Conservation (phyloP, 2,329 filamentous ascomycete genomes). For the Moelleriella libera region DNA sequence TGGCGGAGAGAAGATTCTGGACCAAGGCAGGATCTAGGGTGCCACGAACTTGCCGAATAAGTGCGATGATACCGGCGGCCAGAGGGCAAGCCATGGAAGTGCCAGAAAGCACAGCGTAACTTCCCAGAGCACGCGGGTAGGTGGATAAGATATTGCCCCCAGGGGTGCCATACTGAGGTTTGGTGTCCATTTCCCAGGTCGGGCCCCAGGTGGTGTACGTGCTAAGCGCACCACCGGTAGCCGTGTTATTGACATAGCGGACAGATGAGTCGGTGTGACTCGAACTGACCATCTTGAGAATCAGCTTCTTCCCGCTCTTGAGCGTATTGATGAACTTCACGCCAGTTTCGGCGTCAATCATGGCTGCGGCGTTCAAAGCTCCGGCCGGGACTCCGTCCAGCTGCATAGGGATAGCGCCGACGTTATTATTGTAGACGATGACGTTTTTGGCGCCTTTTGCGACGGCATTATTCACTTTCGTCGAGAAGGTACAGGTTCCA, state of each 20-base stretch:
- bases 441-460: conserved; percentile 44
- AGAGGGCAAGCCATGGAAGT: conserved; percentile 49
- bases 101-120: conserved; percentile 38
- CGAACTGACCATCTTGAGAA: conserved; percentile 28
- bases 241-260: conserved; percentile 12
- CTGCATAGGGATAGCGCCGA: conserved; percentile 19
- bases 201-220: conserved; percentile 46
- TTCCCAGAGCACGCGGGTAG: conserved; percentile 28
- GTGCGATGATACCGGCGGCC: conserved; percentile 37
- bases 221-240: conserved; percentile 36
- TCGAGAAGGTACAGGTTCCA: conserved; percentile 39
- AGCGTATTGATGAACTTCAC: conserved; percentile 28
- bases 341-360: conserved; percentile 27
- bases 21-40: conserved; percentile 34
- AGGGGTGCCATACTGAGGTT: conserved; percentile 40
- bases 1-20: conserved; percentile 33
- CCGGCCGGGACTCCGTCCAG: conserved; percentile 13
- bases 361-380: conserved; percentile 20
- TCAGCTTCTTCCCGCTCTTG: conserved; percentile 26
- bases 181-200: conserved; percentile 41
- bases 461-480: conserved; percentile 38
- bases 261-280: conserved; percentile 16
- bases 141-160: conserved; percentile 46
- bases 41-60: conserved; percentile 37
- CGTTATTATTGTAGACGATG: conserved; percentile 44